Evolutionary conservation across 2,329 filamentous ascomycete species (phyloP), one percentile per base, ranked within the genome.

Genomic region (Colletotrichum neosansevieriae): DNA sequence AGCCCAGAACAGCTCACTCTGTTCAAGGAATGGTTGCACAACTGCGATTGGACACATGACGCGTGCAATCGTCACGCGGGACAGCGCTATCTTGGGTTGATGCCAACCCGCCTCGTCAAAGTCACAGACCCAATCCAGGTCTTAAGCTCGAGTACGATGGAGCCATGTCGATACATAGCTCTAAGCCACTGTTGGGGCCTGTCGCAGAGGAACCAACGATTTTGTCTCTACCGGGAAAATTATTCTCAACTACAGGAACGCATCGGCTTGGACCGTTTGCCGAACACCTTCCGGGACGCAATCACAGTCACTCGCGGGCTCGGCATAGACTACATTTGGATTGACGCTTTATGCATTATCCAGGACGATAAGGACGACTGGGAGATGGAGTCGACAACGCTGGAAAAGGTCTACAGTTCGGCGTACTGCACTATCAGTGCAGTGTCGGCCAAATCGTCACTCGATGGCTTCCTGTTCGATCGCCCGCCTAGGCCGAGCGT

Each of bases 171-270:
- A 3, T 70, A 70, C 21, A 36, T 67, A 6, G 59, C 68, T 32
- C 21, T 77, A 11, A 73, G 72, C 38, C 73, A 75, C 40, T 73
- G 71, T 24, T 74, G 73, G 73, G 71, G 72, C 2, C 17, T 42
- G 3, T 13, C 51, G 3, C 3, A 51, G 10, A 6, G 63, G 13
- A 12, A 63, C 6, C 21, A 67, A 15, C 19, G 50, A 12, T 42
- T 45, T 32, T 56, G 54, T 36, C 38, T 56, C 5, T 29, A 47
- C 24, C 17, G 4, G 12, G n/a, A n/a, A 1, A 53, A 60, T 3
- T 4, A 11, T 58, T 6, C 9, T 17, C 38, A 56, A 15, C 53
- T 60, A 3, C 29, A 62, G 47, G n/a, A 12, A 11, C 13, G 12
- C 6, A 32, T 69, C 17, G 32, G 49, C 7, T 62, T 66, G 6